Percentiles rank a stretch among this genome's conserved stretches.
phyloP scores from a whole-genome alignment of 2,329 filamentous ascomycete genomes.

The Microascus cirrosus region DNA sequence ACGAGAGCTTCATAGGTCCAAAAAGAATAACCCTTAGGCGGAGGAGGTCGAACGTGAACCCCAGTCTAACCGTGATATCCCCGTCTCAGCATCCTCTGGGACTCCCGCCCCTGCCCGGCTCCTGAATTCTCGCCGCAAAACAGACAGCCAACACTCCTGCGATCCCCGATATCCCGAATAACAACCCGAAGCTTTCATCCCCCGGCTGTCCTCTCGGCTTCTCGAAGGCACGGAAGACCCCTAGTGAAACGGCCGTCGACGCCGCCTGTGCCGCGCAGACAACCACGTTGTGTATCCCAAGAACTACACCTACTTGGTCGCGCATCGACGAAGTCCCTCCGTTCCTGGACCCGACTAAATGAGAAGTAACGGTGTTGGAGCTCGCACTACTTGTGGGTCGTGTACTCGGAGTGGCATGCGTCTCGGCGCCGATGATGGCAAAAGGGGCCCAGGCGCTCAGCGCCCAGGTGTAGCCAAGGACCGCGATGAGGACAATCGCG shows the following conservation, averaged over 20 bases:
- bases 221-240: conserved; percentile 77
- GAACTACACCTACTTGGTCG: conserved; percentile 78
- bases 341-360: not conserved
- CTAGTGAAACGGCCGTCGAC: conserved; percentile 71
- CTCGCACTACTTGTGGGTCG: not conserved
- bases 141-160: conserved; percentile 69
- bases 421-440: conserved; percentile 82
- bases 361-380: not conserved
- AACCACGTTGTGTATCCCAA: conserved; percentile 93
- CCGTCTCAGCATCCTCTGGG: no score
- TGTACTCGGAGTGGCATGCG: not conserved
- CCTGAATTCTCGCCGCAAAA: conserved; percentile 53
- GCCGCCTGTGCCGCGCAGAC: conserved; percentile 87
- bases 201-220: conserved; percentile 77
- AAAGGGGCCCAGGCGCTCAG: conserved; percentile 91
- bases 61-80: no score
- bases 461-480: conserved; percentile 87
- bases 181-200: conserved; percentile 79
- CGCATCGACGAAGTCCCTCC: not conserved
- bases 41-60: no score
- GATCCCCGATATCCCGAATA: conserved; percentile 72
- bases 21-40: no score
- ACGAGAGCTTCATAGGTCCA: no score
- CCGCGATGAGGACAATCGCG: conserved; percentile 66
- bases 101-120: no score